phyloP scores from a whole-genome alignment of 495 filamentous ascomycete genomes.

The Neurospora sp. region DNA sequence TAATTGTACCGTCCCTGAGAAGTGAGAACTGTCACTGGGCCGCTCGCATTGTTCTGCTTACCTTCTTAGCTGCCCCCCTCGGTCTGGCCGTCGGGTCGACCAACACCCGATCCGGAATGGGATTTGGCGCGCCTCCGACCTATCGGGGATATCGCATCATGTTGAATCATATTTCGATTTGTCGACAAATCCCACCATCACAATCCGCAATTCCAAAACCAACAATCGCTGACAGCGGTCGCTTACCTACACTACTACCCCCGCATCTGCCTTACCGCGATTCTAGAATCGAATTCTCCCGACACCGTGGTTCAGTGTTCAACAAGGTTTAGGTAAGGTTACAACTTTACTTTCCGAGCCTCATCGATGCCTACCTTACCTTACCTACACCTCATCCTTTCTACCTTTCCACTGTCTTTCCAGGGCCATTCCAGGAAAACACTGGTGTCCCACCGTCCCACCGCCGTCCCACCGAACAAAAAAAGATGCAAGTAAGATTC shows the following conservation, averaged over 20 bases:
- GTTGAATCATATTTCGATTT: not conserved
- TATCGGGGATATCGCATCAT: not conserved
- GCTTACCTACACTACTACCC: no score
- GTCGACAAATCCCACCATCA: not conserved
- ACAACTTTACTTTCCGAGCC: not conserved
- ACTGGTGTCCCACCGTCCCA: not conserved
- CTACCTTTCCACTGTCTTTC: no score
- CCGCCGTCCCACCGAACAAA: not conserved
- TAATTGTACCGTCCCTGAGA: not conserved
- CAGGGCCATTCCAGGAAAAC: not conserved
- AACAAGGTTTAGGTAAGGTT: not conserved
- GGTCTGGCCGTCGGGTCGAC: not conserved
- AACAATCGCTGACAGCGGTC: not conserved
- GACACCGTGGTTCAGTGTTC: not conserved
- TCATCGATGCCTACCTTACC: not conserved
- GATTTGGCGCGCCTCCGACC: not conserved
- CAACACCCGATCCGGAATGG: not conserved
- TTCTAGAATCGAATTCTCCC: not conserved
- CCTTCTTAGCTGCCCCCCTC: not conserved
- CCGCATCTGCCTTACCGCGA: not conserved
- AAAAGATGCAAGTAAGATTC: not conserved
- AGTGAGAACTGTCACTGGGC: not conserved
- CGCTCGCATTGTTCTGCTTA: not conserved
- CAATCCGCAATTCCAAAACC: not conserved
- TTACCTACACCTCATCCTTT: not conserved